Conservation (phyloP, 257 asterid genomes). For the Jacaranda copaia region DNA sequence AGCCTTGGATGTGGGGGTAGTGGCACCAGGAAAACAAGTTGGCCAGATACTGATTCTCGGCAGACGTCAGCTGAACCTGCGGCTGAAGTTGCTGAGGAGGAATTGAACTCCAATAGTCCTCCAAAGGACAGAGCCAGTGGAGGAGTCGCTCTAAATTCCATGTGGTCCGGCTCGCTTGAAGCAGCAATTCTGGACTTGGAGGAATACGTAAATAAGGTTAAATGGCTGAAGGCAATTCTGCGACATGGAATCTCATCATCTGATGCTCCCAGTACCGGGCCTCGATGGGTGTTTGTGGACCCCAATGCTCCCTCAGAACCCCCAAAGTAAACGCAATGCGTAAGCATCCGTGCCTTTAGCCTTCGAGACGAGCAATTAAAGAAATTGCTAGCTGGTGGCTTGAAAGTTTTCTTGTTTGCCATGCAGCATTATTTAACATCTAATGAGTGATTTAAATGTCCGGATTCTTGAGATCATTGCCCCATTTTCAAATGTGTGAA, state of each 20-base stretch:
- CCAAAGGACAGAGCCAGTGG: neutral
- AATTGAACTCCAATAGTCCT: conserved; percentile 3
- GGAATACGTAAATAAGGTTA: conserved; percentile 49
- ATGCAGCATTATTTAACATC: neutral
- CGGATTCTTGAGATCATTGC: neutral
- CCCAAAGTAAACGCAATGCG: conserved; percentile 25
- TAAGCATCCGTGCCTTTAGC: neutral
- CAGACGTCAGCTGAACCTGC: conserved; percentile 14
- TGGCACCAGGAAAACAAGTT: neutral
- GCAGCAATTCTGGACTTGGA: conserved; percentile 53
- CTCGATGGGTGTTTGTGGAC: conserved; percentile 44
- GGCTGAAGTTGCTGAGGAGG: conserved; percentile 26
- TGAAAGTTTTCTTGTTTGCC: neutral
- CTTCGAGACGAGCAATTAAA: neutral
- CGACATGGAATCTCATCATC: conserved; percentile 36
- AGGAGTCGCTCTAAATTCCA: conserved; percentile 22
- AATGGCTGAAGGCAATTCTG: conserved; percentile 48
- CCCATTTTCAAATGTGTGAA: no score
- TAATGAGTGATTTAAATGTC: neutral
- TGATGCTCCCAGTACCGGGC: conserved; percentile 13
- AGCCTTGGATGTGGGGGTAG: neutral
- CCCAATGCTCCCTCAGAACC: conserved; percentile 26
- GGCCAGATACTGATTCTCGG: conserved; percentile 29
- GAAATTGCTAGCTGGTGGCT: neutral
- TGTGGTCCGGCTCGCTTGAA: conserved; percentile 32